phyloP scores from a whole-genome alignment of 2,329 filamentous ascomycete genomes.

The Fusarium kyushuense region DNA sequence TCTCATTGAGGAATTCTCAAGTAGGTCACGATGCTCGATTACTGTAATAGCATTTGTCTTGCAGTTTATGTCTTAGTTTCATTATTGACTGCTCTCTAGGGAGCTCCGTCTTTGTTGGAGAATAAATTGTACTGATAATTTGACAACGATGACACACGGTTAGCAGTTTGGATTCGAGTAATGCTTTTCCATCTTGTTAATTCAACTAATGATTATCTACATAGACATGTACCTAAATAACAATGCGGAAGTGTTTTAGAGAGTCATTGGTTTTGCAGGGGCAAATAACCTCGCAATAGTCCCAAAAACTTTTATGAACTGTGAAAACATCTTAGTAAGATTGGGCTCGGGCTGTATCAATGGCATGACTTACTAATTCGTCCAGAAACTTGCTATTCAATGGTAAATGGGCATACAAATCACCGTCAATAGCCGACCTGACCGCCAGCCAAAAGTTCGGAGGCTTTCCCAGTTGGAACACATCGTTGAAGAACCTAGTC shows the following conservation, averaged over 20 bases:
- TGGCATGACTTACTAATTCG: not conserved
- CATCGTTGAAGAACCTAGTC: not conserved
- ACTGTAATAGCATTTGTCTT: no score
- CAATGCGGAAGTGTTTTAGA: not conserved
- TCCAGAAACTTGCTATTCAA: not conserved
- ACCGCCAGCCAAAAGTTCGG: not conserved
- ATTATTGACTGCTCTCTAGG: no score
- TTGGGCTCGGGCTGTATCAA: rapidly evolving
- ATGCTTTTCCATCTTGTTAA: no score
- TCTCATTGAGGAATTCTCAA: no score
- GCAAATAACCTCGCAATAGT: not conserved
- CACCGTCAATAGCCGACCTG: not conserved
- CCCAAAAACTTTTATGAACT: not conserved
- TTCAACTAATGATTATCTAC: no score
- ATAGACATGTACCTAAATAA: not conserved
- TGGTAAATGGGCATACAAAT: not conserved
- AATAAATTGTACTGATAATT: no score
- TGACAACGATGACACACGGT: no score
- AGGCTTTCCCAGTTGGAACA: not conserved
- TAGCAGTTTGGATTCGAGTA: no score
- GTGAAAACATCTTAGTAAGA: not conserved
- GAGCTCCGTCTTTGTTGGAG: no score
- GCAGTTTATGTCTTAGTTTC: no score
- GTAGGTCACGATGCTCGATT: no score
- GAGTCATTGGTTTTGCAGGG: not conserved